A percentile compares a stretch with the other conserved stretches of the same genome.
These are phyloP conservation scores for Lecanosticta acicola DNA, from an alignment of 2,329 filamentous ascomycete species.

Conservation along the genomic window DNA sequence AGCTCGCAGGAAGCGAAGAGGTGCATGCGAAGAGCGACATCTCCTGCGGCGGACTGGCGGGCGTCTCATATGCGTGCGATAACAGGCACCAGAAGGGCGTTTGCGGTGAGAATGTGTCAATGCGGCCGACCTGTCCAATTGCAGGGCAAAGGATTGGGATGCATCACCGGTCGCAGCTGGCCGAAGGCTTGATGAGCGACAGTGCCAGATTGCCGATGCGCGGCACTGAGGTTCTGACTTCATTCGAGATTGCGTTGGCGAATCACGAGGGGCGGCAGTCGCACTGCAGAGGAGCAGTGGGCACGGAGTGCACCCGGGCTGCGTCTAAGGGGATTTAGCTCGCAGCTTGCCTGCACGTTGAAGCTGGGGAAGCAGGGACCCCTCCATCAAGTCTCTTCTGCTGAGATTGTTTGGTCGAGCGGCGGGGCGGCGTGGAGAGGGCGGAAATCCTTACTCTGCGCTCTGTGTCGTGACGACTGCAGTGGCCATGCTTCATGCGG, in stretches of 20 bases:
- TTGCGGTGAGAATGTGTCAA: not conserved
- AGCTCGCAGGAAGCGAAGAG: constrained; percentile 2
- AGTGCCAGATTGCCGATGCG: not conserved
- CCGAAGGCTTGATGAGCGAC: constrained; percentile 1
- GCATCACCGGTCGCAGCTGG: not conserved
- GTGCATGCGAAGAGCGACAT: not conserved
- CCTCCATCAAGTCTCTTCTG: not conserved
- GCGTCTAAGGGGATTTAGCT: not conserved
- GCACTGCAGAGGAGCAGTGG: constrained; percentile 7
- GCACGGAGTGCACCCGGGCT: not conserved
- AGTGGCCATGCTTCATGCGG: no score
- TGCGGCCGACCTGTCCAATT: not conserved
- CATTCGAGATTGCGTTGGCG: constrained; percentile 16
- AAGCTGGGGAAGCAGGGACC: not conserved
- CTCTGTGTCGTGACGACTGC: not conserved
- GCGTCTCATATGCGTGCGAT: constrained; percentile 21
- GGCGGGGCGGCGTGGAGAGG: not conserved
- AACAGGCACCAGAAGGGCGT: constrained; percentile 2
- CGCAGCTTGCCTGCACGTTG: not conserved
- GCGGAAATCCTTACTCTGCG: not conserved
- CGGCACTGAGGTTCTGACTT: constrained; percentile 18
- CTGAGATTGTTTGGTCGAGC: constrained; percentile 1
- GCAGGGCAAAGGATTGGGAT: not conserved
- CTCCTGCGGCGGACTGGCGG: constrained; percentile 4
- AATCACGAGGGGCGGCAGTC: constrained; percentile 8